Evolutionary conservation across 2,329 filamentous ascomycete species (phyloP).

Genomic region (Cordyceps militaris): DNA sequence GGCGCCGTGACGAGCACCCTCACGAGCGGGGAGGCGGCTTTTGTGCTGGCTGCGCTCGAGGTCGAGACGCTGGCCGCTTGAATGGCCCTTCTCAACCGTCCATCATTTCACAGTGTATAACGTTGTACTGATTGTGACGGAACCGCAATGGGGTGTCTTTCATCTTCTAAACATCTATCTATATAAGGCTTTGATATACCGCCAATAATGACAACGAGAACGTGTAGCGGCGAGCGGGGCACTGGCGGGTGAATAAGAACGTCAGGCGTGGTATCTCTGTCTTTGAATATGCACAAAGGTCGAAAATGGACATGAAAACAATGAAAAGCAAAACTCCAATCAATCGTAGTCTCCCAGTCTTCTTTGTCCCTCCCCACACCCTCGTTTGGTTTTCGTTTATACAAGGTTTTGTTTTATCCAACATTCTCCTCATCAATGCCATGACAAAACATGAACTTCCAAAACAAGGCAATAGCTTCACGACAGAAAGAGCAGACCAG

Average conservation of each 20-base stretch:
- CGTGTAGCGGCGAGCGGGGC: not conserved
- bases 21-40: conserved; percentile 26
- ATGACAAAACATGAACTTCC: conserved; percentile 4
- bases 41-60: conserved; percentile 32
- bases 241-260: not conserved
- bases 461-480: not conserved
- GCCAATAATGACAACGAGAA: not conserved
- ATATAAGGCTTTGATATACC: not conserved
- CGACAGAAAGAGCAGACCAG: not conserved
- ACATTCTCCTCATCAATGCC: conserved; percentile 1
- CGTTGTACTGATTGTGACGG: not conserved
- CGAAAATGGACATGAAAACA: not conserved
- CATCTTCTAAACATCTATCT: not conserved
- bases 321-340: not conserved
- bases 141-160: not conserved
- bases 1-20: conserved; percentile 19
- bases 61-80: conserved; percentile 19
- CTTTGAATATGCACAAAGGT: not conserved
- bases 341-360: not conserved
- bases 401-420: conserved; percentile 5
- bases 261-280: conserved; percentile 1
- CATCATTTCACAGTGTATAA: not conserved
- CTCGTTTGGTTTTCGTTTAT: conserved; percentile 3
- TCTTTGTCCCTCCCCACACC: not conserved
- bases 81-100: not conserved